Percentiles rank a stretch among this genome's conserved stretches.
Evolutionary conservation across 1,139 yeast species (phyloP).

Genomic region (Saccharomyces pastorianus): DNA sequence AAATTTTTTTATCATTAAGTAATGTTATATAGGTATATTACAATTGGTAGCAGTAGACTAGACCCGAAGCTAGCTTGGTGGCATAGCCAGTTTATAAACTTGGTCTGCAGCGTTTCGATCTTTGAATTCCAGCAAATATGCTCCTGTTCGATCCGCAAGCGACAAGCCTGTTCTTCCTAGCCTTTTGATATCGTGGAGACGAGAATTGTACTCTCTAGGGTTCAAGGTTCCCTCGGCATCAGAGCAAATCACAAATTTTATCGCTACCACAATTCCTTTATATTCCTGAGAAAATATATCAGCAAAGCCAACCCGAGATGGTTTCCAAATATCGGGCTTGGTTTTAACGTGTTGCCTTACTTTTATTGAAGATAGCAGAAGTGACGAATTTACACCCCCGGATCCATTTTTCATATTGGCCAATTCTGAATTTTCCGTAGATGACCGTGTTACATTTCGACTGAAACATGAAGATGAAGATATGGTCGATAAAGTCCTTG

Average conservation of each 20-base stretch:
- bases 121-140: constrained; percentile 24
- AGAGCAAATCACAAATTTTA: constrained; percentile 14
- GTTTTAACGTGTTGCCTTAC: constrained; percentile 15
- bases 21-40: background rate
- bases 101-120: constrained; percentile 19
- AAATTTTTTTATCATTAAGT: background rate
- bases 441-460: constrained; percentile 12
- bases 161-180: constrained; percentile 26
- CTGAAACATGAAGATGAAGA: constrained; percentile 13
- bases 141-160: constrained; percentile 9
- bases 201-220: constrained; percentile 2
- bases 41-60: background rate
- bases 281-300: constrained; percentile 19
- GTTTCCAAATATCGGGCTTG: constrained; percentile 14
- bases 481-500: constrained; percentile 13
- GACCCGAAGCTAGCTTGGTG: no score
- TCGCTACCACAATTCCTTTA: constrained; percentile 12
- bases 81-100: constrained; percentile 9
- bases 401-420: constrained; percentile 3
- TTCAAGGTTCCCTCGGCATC: constrained; percentile 1
- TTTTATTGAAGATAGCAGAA: constrained; percentile 15
- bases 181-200: constrained; percentile 15
- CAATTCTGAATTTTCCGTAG: constrained; percentile 13
- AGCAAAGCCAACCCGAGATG: constrained; percentile 11
- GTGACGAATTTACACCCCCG: constrained; percentile 7